Conservation (phyloP, 306 rosid genomes). For the cucumber (Cucumis sativus) region Cucumber_9930_V3 NC_026660.2:23292501-23293000, state of each 20-base stretch:
- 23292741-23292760: neutral
- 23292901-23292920: neutral
- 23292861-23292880: slow-evolving; percentile 3
- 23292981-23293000: neutral
- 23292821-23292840: slow-evolving; percentile 95
- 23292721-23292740: neutral
- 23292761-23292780: slow-evolving; percentile 85
- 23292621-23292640: neutral
- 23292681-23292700: slow-evolving; percentile 11
- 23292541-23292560: neutral
- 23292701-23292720: neutral
- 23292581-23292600: neutral
- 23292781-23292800: slow-evolving; percentile 88
- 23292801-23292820: slow-evolving; percentile 89
- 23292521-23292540: neutral
- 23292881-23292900: neutral
- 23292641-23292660: neutral
- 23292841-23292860: slow-evolving; percentile 98
- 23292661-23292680: neutral
- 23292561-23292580: neutral
- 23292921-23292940: neutral
- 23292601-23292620: neutral
- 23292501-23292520: neutral
- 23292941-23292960: neutral
- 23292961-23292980: neutral